phyloP scores from a whole-genome alignment of 805 yeast genomes.

The Sungouiozyma intestinalis region DNA sequence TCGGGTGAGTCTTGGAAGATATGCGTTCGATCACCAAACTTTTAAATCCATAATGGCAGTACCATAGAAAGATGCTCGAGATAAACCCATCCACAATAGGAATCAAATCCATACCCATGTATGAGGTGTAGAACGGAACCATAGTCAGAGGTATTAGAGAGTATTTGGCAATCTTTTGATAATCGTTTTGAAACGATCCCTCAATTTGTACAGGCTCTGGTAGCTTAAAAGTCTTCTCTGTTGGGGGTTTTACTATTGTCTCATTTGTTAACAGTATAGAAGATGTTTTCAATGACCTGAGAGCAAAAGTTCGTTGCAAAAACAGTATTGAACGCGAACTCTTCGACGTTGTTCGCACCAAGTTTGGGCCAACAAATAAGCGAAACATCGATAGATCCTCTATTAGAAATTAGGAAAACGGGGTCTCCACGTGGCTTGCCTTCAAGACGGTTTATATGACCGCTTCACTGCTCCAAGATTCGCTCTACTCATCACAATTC shows the following conservation, averaged over 20 bases:
- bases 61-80: constrained; percentile 46
- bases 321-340: background rate
- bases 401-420: too few relatives aligned
- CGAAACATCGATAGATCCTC: background rate
- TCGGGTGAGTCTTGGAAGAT: constrained; percentile 63
- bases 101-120: constrained; percentile 39
- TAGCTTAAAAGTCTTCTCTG: constrained; percentile 33
- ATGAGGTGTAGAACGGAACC: constrained; percentile 37
- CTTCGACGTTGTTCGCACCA: background rate
- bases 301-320: background rate
- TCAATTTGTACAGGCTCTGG: constrained; percentile 46
- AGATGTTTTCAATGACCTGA: background rate
- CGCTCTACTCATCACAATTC: background rate
- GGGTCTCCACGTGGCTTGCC: too few relatives aligned
- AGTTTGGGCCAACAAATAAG: background rate
- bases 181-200: constrained; percentile 69
- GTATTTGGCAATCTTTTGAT: constrained; percentile 51
- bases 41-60: constrained; percentile 62
- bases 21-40: constrained; percentile 72
- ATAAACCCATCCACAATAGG: constrained; percentile 49
- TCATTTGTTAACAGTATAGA: background rate
- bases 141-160: constrained; percentile 54
- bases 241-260: too few relatives aligned
- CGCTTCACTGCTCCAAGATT: too few relatives aligned
- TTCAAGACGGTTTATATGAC: too few relatives aligned